phyloP scores from a whole-genome alignment of 177 flowering plant species.

The Telopea speciosissima region DNA sequence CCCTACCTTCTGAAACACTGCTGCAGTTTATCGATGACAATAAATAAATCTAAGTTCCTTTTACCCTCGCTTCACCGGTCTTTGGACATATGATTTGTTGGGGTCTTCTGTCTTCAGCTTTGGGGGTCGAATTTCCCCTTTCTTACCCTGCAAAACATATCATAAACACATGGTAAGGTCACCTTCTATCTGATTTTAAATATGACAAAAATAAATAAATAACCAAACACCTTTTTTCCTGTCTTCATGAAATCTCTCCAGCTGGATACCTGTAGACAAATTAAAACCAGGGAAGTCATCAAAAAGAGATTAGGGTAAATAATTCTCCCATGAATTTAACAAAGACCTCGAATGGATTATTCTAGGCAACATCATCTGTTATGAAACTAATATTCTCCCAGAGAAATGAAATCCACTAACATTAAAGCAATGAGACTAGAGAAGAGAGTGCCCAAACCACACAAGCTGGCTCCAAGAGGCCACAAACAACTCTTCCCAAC shows the following conservation, averaged over 20 bases:
- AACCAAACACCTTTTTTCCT: conserved; percentile 74
- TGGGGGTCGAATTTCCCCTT: conserved; percentile 87
- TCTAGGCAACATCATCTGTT: too few species aligned
- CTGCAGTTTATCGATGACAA: neutral
- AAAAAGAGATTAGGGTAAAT: neutral
- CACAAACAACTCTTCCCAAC: too few species aligned
- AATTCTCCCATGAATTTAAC: too few species aligned
- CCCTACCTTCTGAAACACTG: neutral
- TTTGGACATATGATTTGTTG: conserved; percentile 88
- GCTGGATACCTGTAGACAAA: conserved; percentile 76
- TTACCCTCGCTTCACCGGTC: conserved; percentile 83
- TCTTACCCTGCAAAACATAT: conserved; percentile 50
- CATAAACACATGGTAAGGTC: neutral
- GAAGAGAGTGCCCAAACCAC: too few species aligned
- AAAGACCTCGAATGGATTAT: too few species aligned
- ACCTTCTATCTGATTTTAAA: neutral
- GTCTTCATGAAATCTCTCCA: conserved; percentile 98
- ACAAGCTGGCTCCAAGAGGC: too few species aligned
- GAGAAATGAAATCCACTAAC: too few species aligned
- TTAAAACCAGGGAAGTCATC: neutral
- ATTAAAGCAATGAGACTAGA: too few species aligned
- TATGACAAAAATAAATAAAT: neutral
- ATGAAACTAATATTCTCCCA: too few species aligned
- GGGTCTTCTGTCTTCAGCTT: conserved; percentile 96
- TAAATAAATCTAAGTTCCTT: neutral